Percentiles rank a stretch among this genome's conserved stretches.
Evolutionary conservation across 768 basidiomycete genomes (phyloP).

Genomic region (Lactarius akahatsu): DNA sequence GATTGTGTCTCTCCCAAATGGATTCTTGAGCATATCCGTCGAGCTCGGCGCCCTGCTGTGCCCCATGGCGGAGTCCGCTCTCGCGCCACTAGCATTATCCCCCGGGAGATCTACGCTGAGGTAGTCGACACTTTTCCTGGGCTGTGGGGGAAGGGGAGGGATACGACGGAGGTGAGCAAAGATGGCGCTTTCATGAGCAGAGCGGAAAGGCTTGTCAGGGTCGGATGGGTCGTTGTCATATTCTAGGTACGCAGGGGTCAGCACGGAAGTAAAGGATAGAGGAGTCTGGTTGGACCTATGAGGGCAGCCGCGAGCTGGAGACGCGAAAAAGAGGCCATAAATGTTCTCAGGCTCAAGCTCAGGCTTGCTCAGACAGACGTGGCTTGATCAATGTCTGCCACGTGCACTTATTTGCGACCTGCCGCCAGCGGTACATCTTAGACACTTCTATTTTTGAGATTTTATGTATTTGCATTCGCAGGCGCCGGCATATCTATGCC

Average conservation of each 20-base stretch:
- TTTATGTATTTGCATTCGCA: not conserved
- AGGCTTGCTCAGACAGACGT: not conserved
- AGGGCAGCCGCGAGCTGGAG: conserved; percentile 85
- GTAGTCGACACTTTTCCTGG: conserved; percentile 58
- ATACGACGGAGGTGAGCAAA: conserved; percentile 73
- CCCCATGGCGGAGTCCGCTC: conserved; percentile 47
- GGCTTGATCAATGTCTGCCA: conserved; percentile 11
- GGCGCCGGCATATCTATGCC: conserved; percentile 58
- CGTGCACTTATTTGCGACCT: conserved; percentile 11
- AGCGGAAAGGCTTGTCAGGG: conserved; percentile 56
- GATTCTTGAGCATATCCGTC: conserved; percentile 65
- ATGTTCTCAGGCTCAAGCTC: not conserved
- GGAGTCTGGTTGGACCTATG: conserved; percentile 53
- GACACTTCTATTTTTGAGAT: conserved; percentile 1
- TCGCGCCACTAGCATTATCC: conserved; percentile 42
- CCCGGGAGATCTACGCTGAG: conserved; percentile 67
- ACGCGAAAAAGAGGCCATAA: conserved; percentile 64
- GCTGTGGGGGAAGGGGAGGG: conserved; percentile 48
- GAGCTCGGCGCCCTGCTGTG: conserved; percentile 55
- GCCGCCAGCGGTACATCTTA: conserved; percentile 37
- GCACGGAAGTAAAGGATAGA: conserved; percentile 5
- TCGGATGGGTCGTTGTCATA: conserved; percentile 87
- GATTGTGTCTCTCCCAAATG: conserved; percentile 65
- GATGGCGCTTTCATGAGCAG: conserved; percentile 81
- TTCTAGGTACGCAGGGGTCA: conserved; percentile 47